A percentile compares a stretch with the other conserved stretches of the same genome.
Evolutionary conservation across 805 yeast species (phyloP).

Genomic region (Groenewaldozyma tartarivorans): DNA sequence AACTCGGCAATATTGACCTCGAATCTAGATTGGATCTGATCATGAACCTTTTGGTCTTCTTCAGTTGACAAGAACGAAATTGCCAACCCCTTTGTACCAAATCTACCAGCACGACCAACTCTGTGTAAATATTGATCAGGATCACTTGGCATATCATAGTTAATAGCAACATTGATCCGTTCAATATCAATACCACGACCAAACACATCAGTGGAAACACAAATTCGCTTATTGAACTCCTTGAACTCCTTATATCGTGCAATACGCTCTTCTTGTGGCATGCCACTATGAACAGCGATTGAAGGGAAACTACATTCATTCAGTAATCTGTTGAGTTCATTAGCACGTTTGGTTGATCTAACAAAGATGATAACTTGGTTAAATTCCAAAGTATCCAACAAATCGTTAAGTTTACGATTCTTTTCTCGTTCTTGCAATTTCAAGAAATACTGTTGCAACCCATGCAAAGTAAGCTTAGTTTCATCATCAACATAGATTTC

Average conservation of each 20-base stretch:
- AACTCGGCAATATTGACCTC: constrained; percentile 90
- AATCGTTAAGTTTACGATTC: constrained; percentile 84
- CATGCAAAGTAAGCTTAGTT: constrained; percentile 93
- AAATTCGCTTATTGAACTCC: constrained; percentile 96
- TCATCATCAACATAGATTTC: constrained; percentile 97
- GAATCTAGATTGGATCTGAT: constrained; percentile 91
- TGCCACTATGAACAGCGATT: constrained; percentile 89
- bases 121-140: constrained; percentile 98
- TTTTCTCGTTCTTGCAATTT: constrained; percentile 85
- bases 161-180: constrained; percentile 95
- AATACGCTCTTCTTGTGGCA: constrained; percentile 97
- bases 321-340: constrained; percentile 79
- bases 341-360: constrained; percentile 82
- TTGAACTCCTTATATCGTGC: constrained; percentile 92
- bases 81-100: constrained; percentile 98
- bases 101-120: constrained; percentile 99
- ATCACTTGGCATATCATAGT: constrained; percentile 91
- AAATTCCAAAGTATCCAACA: constrained; percentile 89
- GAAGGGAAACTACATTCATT: constrained; percentile 94
- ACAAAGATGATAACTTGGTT: constrained; percentile 97
- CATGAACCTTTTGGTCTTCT: constrained; percentile 83
- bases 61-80: constrained; percentile 78
- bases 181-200: constrained; percentile 99
- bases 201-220: constrained; percentile 96
- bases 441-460: constrained; percentile 92